A percentile compares a stretch with the other conserved stretches of the same genome.
phyloP scores from a whole-genome alignment of 176 grass and related monocot genomes.

The Rhipidocladum racemiflorum region DNA sequence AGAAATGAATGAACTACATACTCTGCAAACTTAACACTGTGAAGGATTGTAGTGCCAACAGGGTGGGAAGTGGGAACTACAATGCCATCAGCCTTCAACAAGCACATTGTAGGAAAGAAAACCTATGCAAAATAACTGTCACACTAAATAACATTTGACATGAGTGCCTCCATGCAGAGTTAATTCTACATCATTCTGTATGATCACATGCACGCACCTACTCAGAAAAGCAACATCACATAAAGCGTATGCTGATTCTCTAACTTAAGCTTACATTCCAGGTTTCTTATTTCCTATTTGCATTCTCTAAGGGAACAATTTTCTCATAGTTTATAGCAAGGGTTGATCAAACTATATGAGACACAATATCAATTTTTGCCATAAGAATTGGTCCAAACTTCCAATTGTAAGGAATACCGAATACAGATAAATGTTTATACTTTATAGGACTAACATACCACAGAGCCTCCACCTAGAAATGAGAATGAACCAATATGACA shows the following conservation, averaged over 20 bases:
- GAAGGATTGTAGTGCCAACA: neutral
- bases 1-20: constrained; percentile 10
- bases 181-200: neutral
- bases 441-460: constrained; percentile 41
- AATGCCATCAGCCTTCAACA: neutral
- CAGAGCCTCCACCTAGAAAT: constrained; percentile 84
- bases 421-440: constrained; percentile 9
- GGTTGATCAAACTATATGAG: neutral
- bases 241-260: neutral
- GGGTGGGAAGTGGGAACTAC: neutral
- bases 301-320: neutral
- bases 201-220: constrained; percentile 9
- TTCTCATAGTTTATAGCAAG: neutral
- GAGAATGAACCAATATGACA: constrained; percentile 85
- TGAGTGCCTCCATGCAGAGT: neutral
- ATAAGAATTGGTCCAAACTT: neutral
- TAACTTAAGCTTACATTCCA: neutral
- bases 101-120: constrained; percentile 1
- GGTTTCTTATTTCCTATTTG: constrained; percentile 4
- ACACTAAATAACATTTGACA: neutral
- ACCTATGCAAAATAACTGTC: neutral
- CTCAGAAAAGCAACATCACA: neutral
- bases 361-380: neutral
- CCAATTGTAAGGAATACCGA: neutral
- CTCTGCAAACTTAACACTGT: neutral